Evolutionary conservation across 371 early-diverging fungal species (phyloP).

Genomic region (Circinella minor): DNA sequence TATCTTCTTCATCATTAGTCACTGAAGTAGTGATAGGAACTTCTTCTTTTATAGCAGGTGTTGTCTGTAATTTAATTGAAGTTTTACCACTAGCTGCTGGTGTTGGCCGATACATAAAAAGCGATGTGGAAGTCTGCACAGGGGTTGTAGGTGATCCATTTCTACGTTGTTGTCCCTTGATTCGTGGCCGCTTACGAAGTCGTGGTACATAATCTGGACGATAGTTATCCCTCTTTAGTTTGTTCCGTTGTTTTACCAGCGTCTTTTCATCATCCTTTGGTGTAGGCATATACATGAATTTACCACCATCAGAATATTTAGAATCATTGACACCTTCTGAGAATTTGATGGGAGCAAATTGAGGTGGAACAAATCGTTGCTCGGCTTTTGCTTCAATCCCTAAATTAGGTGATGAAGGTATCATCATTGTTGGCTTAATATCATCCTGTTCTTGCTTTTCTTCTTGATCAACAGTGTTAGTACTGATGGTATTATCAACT

Average conservation of each 20-base stretch:
- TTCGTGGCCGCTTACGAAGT: constrained; percentile 17
- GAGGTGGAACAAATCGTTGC: constrained; percentile 34
- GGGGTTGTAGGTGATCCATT: not conserved
- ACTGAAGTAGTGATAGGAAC: too few species aligned
- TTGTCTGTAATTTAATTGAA: not conserved
- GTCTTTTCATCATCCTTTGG: not conserved
- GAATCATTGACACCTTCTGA: constrained; percentile 43
- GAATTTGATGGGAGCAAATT: constrained; percentile 53
- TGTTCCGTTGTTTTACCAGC: not conserved
- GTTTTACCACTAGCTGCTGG: not conserved
- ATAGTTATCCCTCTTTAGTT: constrained; percentile 29
- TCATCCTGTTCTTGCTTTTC: not conserved
- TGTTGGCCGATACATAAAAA: not conserved
- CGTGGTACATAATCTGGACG: constrained; percentile 49
- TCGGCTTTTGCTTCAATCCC: constrained; percentile 1
- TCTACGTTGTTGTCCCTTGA: not conserved
- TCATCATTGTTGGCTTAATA: not conserved
- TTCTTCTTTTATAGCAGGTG: too few species aligned
- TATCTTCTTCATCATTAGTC: not conserved
- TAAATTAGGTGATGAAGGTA: not conserved
- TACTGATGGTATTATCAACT: not conserved
- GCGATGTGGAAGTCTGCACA: not conserved
- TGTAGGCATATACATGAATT: constrained; percentile 41
- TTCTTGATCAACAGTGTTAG: not conserved
- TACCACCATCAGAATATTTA: constrained; percentile 52